phyloP scores from a whole-genome alignment of 1,139 yeast species.

The Yamadazyma blattariae region DNA sequence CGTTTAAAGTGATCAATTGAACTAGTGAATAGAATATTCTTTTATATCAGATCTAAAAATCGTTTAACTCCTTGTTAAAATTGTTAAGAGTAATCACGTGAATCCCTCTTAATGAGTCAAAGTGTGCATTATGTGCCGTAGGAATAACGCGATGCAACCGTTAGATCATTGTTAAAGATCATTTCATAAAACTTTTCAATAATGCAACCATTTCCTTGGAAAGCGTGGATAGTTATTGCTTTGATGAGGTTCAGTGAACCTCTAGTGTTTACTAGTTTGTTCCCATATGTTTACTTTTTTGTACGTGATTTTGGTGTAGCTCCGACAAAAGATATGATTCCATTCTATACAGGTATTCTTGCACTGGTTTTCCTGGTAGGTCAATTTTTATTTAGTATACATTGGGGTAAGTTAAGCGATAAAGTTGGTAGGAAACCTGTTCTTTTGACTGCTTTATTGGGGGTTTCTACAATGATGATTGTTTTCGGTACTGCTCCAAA shows the following conservation, averaged over 20 bases:
- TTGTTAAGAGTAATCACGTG: too few species aligned
- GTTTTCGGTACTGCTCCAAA: slow-evolving; percentile 50
- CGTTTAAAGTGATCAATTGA: too few species aligned
- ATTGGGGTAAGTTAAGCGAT: slow-evolving; percentile 60
- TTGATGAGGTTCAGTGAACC: slow-evolving; percentile 43
- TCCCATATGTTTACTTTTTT: slow-evolving; percentile 64
- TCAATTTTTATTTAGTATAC: slow-evolving; percentile 52
- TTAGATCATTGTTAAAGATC: too few species aligned
- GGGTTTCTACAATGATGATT: slow-evolving; percentile 45
- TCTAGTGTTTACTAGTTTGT: slow-evolving; percentile 57
- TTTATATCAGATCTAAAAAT: too few species aligned
- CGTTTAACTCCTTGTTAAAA: too few species aligned
- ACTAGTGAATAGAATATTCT: too few species aligned
- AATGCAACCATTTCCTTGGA: slow-evolving; percentile 2
- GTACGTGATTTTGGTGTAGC: slow-evolving; percentile 53
- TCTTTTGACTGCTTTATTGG: slow-evolving; percentile 46
- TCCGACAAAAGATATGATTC: slow-evolving; percentile 48
- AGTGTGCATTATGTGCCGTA: too few species aligned
- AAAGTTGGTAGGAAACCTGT: slow-evolving; percentile 54
- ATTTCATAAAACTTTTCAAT: too few species aligned
- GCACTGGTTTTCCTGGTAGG: slow-evolving; percentile 52
- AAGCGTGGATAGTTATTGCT: background rate
- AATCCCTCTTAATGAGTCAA: too few species aligned
- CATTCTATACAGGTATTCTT: slow-evolving; percentile 56
- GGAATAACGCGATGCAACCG: too few species aligned